Base-by-base conservation (phyloP, 768 basidiomycete genomes). In the Hebeloma cylindrosporum region DNA sequence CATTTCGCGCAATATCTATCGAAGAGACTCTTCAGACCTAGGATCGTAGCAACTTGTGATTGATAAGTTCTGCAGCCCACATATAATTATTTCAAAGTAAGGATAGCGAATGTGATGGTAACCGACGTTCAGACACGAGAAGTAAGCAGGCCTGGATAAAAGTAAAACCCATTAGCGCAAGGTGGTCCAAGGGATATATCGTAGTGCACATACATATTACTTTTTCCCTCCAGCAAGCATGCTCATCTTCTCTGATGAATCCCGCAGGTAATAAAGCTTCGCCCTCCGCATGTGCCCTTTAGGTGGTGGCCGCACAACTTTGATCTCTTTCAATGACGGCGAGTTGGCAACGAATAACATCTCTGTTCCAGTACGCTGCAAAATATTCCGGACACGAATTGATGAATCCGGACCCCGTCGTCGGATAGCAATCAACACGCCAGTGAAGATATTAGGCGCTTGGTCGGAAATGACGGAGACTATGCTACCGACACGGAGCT, bases 361-460 rank as follows among this genome's bases (percentile, higher is more conserved):
- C 73, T 97, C 95, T 28, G 96, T 86, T 9, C 93, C 94, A 9
- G 87, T 91, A 51, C 92, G 78, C 57, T 91, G 87, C 40, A 98
- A 78, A 53, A 96, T 80, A 67, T 97, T 97, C 52, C 95, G 79
- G 40, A 98, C 68, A 41, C 83, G 73, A 60, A 98, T 88, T n/a
- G 83, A 86, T 20, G 91, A 93, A 67, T 92, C 90, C 21, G 81
- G 75, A 1, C 93, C 94, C 28, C 87, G 79, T 56, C 90, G 78
- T 40, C 90, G 80, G 53, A 94, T 78, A 22, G 82, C 79, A 56
- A 96, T 76, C 45, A 98, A 73, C 33, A 97, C 87, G 26, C 95
- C 95, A 5, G 92, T 88, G 67, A 97, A 98, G 9, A 76, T 68
- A 11, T 82, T 86, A 7, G 88, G 88, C 5, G 90, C 82, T 47